Evolutionary conservation across 2,329 filamentous ascomycete genomes (phyloP), one percentile per base, ranked within the genome.

Genomic region (Falciphora oryzae): DNA sequence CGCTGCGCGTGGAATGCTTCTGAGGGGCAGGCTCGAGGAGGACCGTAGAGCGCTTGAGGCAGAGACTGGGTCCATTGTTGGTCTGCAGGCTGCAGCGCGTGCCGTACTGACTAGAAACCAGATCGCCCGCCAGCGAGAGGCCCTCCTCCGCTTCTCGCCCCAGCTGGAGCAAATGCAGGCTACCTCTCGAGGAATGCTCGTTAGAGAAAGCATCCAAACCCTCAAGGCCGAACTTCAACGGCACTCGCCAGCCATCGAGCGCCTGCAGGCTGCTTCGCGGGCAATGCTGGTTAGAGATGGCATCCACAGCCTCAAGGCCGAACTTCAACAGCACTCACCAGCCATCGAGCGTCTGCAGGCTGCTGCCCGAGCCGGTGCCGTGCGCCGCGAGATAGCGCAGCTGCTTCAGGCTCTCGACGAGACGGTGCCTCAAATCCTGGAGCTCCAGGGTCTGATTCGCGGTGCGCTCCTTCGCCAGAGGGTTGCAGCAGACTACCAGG

Each of bases 51-150:
- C 78, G 64, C 79, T 90, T 62, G 79, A 82, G 65, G 77, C 79
- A 65, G 76, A 86, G 70, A 78, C 80, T 67, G 73, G 73, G 58
- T 78, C 80, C 50, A 80, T 87, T 66, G 79, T 79, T 63, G 76
- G 79, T 63, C 75, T 93, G 65, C 90, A 93, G 77, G 86, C 89
- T 70, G 84, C 84, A 66, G 81, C 85, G 50, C 83, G 89, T 22
- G 90, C 87, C 64, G 78, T 84, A 77, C 77, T 87, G 72, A 83
- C 79, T 65, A 83, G 87, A 75, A 77, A 78, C 66, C 80, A 85
- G 75, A 75, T 88, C 66, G 76, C 77, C 50, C 72, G 72, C 63
- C 79, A 88, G 70, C 77, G 76, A 66, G 78, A 84, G 66, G 78
- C 81, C 44, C 80, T 89, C 16, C 74, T 81, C 57, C 75, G 76